phyloP scores from a whole-genome alignment of 2,329 filamentous ascomycete species.

The Lasiodiplodia gonubiensis region DNA sequence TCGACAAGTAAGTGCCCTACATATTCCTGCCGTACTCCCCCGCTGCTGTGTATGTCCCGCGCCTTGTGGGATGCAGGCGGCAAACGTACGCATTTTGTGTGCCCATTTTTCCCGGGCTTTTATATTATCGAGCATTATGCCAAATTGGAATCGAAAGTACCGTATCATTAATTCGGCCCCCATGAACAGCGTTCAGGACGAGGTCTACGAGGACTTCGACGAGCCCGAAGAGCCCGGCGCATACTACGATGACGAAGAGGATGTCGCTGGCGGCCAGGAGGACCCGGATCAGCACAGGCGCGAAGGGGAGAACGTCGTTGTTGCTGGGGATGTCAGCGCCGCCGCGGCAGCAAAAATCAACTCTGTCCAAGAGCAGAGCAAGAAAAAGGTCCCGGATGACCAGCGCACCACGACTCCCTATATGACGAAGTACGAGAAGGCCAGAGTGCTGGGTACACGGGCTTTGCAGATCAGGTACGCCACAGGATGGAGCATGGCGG shows the following conservation, averaged over 20 bases:
- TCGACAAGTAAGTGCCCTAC: slow-evolving; percentile 30
- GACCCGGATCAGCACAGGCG: slow-evolving; percentile 38
- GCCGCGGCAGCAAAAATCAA: slow-evolving; percentile 53
- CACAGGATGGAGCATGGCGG: not conserved
- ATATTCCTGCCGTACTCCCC: not conserved
- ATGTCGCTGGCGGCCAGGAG: slow-evolving; percentile 50
- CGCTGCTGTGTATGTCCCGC: not conserved
- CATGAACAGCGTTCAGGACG: slow-evolving; percentile 11
- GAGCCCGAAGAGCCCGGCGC: slow-evolving; percentile 69
- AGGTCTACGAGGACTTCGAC: slow-evolving; percentile 37
- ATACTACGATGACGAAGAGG: slow-evolving; percentile 69
- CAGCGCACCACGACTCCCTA: slow-evolving; percentile 93
- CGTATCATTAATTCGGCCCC: not conserved
- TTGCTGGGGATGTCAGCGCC: slow-evolving; percentile 58
- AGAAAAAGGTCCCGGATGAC: slow-evolving; percentile 90
- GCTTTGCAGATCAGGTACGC: slow-evolving; percentile 92
- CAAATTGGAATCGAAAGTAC: not conserved
- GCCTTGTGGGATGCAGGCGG: not conserved
- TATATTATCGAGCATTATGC: not conserved
- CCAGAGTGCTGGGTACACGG: slow-evolving; percentile 88
- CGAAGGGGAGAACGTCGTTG: slow-evolving; percentile 46
- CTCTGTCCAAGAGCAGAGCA: slow-evolving; percentile 62
- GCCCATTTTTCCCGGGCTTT: not conserved
- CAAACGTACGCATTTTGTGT: not conserved
- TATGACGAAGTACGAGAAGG: slow-evolving; percentile 99